These are phyloP conservation scores for Tricholoma matsutake DNA, from an alignment of 768 basidiomycete species.

Conservation along the genomic window DNA sequence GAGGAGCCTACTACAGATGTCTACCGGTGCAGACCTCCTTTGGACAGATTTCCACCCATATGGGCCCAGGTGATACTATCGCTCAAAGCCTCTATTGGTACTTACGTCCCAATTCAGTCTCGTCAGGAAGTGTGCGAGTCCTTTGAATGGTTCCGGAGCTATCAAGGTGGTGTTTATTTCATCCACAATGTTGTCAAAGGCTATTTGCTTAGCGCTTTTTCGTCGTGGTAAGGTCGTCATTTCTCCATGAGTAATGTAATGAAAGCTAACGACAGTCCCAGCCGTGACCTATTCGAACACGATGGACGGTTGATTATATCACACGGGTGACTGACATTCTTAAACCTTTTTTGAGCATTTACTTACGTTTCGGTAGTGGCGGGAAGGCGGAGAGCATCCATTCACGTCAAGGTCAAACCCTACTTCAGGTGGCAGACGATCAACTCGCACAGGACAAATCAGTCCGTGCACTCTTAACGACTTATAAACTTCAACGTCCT, in stretches of 20 bases:
- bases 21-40: constrained; percentile 17
- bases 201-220: constrained; percentile 71
- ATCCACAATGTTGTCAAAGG: constrained; percentile 60
- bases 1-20: background rate
- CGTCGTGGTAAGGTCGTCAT: constrained; percentile 49
- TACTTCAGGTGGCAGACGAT: constrained; percentile 51
- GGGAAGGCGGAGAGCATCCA: constrained; percentile 64
- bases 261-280: constrained; percentile 26
- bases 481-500: constrained; percentile 50
- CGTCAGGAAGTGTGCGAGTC: constrained; percentile 85
- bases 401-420: constrained; percentile 35
- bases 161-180: constrained; percentile 80
- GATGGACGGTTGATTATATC: constrained; percentile 74
- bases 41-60: constrained; percentile 35
- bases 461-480: constrained; percentile 64
- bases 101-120: constrained; percentile 42
- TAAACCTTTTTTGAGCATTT: background rate
- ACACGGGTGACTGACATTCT: constrained; percentile 60
- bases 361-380: constrained; percentile 31
- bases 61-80: constrained; percentile 38
- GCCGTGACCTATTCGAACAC: constrained; percentile 67
- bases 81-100: background rate
- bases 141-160: constrained; percentile 69
- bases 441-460: constrained; percentile 69
- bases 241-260: background rate